Evolutionary conservation across 2,329 filamentous ascomycete species (phyloP), one percentile per base, ranked within the genome.

Genomic region (Ophiostoma angusticollis): DNA sequence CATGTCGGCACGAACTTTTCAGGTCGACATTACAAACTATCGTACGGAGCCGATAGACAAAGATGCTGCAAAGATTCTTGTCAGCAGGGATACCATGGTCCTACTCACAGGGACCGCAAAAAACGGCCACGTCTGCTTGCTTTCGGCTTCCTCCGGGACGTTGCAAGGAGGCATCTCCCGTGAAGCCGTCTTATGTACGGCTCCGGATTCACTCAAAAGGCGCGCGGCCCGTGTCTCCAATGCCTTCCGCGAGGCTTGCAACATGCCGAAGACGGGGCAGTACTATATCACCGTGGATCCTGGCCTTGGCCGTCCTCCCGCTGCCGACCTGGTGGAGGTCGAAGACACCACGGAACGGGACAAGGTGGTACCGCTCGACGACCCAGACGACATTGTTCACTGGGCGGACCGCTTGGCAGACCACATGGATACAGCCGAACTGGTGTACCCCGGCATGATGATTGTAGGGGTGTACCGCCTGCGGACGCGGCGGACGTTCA

Each of bases 261-360:
- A 74, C 1, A 71, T 93, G 49, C 79, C 80, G 44, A 64, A 91
- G 4, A 77, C 76, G 13, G 81, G 86, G 35, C 70, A 75, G 36
- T 61, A 71, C 24, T 59, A 58, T 24, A 64, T 93, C 34, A 66
- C 68, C 7, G 63, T 68, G 2, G 65, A 66, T 7, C 34, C 25
- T 11, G 24, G 8, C 4, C 6, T n/a, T 4, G 60, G 58, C 2
- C 49, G 60, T 2, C 57, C 80, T 9, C 62, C 67, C 0, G 68
- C 71, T 17, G 73, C 77, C 6, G 63, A 69, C 4, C 63, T 67
- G 21, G 64, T 89, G 3, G 58, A 72, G 6, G 55, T 87, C 13
- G 65, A 69, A 47, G 78, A 84, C 47, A 62, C 72, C 8, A 70
- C 68, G 11, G 54, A 51, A 9, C 58, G 58, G 12, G 46, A 51